Conservation (phyloP, 2,329 filamentous ascomycete genomes). For the Aschersonia sp. region DNA sequence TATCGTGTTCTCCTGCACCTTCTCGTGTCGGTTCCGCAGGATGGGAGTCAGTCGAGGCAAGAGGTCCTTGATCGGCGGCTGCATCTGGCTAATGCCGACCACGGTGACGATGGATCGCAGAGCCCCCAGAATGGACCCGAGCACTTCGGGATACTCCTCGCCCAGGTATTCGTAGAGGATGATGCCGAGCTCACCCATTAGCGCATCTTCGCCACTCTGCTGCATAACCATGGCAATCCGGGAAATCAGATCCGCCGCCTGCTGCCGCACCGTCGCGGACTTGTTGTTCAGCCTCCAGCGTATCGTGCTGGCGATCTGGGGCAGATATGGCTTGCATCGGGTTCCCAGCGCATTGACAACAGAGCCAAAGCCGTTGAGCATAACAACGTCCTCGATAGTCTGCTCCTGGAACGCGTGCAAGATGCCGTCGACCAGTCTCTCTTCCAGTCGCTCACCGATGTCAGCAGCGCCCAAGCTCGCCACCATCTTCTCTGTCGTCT, state of each 20-base stretch:
- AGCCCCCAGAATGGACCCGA: constrained; percentile 90
- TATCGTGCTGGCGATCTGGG: constrained; percentile 93
- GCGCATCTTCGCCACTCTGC: constrained; percentile 87
- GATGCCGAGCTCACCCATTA: constrained; percentile 89
- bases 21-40: constrained; percentile 93
- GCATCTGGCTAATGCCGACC: constrained; percentile 95
- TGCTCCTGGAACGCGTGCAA: constrained; percentile 96
- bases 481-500: constrained; percentile 93
- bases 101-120: constrained; percentile 94
- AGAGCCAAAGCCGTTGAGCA: constrained; percentile 95
- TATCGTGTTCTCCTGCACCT: constrained; percentile 98
- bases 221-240: constrained; percentile 98
- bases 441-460: constrained; percentile 82
- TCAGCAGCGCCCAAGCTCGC: constrained; percentile 87
- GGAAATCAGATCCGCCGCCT: constrained; percentile 90
- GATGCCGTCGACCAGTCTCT: constrained; percentile 88
- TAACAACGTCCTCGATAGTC: constrained; percentile 86
- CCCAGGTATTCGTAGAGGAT: constrained; percentile 96
- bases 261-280: constrained; percentile 87
- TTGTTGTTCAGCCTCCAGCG: constrained; percentile 97
- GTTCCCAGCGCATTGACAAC: constrained; percentile 91
- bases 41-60: constrained; percentile 95
- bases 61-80: constrained; percentile 91
- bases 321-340: constrained; percentile 89
- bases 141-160: constrained; percentile 95